phyloP scores from a whole-genome alignment of 768 basidiomycete species.

The Suillus spraguei region DNA sequence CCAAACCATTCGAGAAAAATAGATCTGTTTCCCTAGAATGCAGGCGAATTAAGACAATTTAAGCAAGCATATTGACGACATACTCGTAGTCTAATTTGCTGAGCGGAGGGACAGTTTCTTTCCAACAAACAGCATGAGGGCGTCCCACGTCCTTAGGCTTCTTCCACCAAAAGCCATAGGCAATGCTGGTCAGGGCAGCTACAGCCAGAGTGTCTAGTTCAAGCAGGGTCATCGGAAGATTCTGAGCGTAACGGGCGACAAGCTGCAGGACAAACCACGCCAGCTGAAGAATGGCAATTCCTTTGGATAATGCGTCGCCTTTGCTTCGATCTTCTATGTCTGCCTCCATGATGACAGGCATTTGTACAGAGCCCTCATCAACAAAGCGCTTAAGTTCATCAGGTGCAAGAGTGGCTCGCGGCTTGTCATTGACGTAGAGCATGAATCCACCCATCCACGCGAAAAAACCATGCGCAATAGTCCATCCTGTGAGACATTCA shows the following conservation, averaged over 20 bases:
- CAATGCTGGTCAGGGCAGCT: neutral
- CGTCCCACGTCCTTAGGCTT: neutral
- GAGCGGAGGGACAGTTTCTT: neutral
- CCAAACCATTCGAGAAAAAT: too few species aligned
- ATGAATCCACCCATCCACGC: conserved; percentile 27
- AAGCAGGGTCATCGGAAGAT: neutral
- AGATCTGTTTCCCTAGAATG: too few species aligned
- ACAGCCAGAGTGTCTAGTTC: neutral
- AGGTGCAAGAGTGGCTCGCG: conserved; percentile 7
- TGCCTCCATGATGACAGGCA: conserved; percentile 16
- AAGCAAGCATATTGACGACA: too few species aligned
- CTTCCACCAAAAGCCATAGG: neutral
- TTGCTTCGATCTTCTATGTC: neutral
- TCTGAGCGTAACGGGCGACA: neutral
- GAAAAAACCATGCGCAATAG: conserved; percentile 21
- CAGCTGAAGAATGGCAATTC: conserved; percentile 28
- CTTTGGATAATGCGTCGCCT: conserved; percentile 37
- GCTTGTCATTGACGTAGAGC: conserved; percentile 3
- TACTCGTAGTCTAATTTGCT: too few species aligned
- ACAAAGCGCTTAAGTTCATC: neutral
- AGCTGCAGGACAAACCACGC: neutral
- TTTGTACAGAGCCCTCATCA: neutral
- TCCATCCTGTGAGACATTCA: neutral
- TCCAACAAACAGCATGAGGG: neutral
- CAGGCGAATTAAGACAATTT: too few species aligned